Base-by-base conservation (phyloP, 805 yeast species). In the Saccharomycopsis vini region DNA sequence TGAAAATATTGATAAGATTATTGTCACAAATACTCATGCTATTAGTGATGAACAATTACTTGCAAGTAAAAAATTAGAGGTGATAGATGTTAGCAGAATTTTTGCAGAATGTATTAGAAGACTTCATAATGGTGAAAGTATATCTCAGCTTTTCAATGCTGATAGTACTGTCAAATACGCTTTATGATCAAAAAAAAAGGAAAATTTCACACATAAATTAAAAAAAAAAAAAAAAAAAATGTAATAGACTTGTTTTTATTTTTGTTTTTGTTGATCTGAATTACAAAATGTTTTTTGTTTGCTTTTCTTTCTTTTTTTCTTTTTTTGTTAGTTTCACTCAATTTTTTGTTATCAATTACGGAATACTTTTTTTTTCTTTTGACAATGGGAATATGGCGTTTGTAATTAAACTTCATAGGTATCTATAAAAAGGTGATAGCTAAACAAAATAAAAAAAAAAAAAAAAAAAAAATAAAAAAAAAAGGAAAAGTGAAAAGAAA, bases 41-140 rank as follows among this genome's bases (percentile, higher is more conserved):
- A 63, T 69, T 2, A 70, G 66, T 45, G 79, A 75, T 53, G 56
- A 56, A 9, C 65, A 60, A 4, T 56, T 73, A 16, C 69, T 67
- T 42, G 69, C 67, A 36, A 72, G 79, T 50, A 66, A 73, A 45
- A 67, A 67, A 54, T 59, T 73, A 24, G 75, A 70, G 52, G 77
- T 75, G 12, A 62, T 77, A 56, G 82, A 77, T 49, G 77, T 77
- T 22, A 69, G 77, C 20, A 62, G 77, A 44, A 68, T 77, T 9
- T 69, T 77, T 43, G 77, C 79, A 2, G 82, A 77, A 55, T 72
- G 79, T n/a, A 73, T 77, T 36, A 61, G 82, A 54, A 64, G 82
- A 57, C 73, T 76, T 36, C 77, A 77, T 54, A 76, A 76, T 51
- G 82, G 82, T 39, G 82, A 77, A 58, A 67, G 75, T 10, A 79